phyloP scores from a whole-genome alignment of 1,284 basidiomycete genomes.

The Rhodotorula sp. region DNA sequence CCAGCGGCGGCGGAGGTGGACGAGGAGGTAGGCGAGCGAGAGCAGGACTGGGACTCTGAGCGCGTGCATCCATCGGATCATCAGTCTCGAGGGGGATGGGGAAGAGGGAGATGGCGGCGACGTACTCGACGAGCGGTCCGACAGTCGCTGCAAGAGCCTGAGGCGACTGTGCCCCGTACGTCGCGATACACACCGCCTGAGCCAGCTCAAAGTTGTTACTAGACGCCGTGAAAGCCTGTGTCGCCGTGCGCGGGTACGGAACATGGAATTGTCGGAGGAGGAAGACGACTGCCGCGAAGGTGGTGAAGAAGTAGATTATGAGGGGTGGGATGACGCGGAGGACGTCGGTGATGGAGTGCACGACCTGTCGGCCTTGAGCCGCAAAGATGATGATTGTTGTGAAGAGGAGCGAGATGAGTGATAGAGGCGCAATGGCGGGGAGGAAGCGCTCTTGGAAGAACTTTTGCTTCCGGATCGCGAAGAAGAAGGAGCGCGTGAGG shows the following conservation, averaged over 20 bases:
- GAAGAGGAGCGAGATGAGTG: slow-evolving; percentile 73
- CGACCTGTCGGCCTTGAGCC: slow-evolving; percentile 58
- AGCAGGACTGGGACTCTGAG: slow-evolving; percentile 50
- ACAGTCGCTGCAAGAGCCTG: too few relatives aligned
- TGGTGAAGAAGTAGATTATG: slow-evolving; percentile 47
- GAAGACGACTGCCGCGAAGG: slow-evolving; percentile 42
- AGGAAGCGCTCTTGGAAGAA: slow-evolving; percentile 63
- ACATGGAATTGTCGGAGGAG: not conserved
- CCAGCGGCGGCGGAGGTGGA: not conserved
- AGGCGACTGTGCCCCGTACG: too few relatives aligned
- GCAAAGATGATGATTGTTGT: slow-evolving; percentile 53
- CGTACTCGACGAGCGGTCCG: slow-evolving; percentile 62
- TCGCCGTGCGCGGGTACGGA: not conserved
- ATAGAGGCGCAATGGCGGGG: slow-evolving; percentile 53
- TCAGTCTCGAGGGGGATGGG: slow-evolving; percentile 51
- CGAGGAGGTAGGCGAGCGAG: not conserved
- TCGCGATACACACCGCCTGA: too few relatives aligned
- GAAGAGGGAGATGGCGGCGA: slow-evolving; percentile 21
- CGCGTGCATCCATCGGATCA: too few relatives aligned
- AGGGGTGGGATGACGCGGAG: slow-evolving; percentile 78
- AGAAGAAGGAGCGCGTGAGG: slow-evolving; percentile 62
- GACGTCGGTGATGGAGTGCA: slow-evolving; percentile 66
- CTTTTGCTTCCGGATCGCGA: slow-evolving; percentile 48
- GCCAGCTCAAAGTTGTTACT: too few relatives aligned
- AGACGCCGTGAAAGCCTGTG: slow-evolving; percentile 52